Conservation (phyloP, 2,329 filamentous ascomycete genomes). For the Exophiala sp. region DNA sequence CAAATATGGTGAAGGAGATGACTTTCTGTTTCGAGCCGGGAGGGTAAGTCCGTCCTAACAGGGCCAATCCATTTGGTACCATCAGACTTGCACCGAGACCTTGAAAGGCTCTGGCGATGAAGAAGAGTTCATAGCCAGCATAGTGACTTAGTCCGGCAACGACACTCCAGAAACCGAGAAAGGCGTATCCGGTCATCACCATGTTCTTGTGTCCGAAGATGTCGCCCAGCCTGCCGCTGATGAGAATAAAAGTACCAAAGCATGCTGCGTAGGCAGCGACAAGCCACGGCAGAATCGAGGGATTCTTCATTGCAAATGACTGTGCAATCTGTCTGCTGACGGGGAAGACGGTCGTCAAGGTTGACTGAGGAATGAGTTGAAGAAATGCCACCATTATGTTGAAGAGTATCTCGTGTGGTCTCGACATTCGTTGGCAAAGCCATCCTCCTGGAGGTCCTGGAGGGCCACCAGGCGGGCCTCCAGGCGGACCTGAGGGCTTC, state of each 20-base stretch:
- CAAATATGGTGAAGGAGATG: conserved; percentile 52
- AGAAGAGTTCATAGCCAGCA: conserved; percentile 35
- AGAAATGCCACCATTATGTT: conserved; percentile 46
- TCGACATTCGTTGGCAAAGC: conserved; percentile 21
- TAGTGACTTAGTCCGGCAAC: conserved; percentile 40
- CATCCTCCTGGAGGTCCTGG: conserved; percentile 24
- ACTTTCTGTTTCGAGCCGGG: conserved; percentile 52
- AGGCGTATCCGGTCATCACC: conserved; percentile 40
- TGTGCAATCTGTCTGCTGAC: conserved; percentile 46
- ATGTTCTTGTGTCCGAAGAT: conserved; percentile 43
- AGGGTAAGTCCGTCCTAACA: conserved; percentile 55
- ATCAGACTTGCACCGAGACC: conserved; percentile 55
- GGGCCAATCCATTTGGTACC: conserved; percentile 59
- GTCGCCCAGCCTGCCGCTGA: conserved; percentile 45
- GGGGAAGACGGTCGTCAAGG: conserved; percentile 36
- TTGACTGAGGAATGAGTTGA: conserved; percentile 40
- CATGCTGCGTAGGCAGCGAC: conserved; percentile 44
- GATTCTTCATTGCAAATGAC: conserved; percentile 38
- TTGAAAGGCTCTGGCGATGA: conserved; percentile 39
- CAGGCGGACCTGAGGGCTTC: conserved; percentile 1
- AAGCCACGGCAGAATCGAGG: conserved; percentile 34
- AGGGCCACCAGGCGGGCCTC: conserved; percentile 1
- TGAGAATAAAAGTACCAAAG: conserved; percentile 45
- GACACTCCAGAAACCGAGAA: conserved; percentile 40
- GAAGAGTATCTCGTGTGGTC: conserved; percentile 33